phyloP scores from a whole-genome alignment of 345 rosid species.

The Abelmoschus esculentus region DNA sequence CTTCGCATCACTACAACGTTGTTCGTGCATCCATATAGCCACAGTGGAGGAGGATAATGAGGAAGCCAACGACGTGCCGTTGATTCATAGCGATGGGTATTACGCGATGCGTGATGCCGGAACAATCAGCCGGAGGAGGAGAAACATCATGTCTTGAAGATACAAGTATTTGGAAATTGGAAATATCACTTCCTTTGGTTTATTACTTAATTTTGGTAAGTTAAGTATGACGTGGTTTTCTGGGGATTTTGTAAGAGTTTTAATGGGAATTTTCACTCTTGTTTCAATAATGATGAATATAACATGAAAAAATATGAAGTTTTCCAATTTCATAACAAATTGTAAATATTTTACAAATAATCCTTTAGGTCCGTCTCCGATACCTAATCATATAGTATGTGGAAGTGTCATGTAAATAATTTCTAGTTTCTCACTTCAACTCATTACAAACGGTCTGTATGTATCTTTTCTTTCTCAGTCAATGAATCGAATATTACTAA shows the following conservation, averaged over 20 bases:
- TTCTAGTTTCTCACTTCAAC: neutral
- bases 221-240: neutral
- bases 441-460: neutral
- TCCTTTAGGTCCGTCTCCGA: no score
- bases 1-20: conserved; percentile 50
- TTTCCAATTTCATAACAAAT: neutral
- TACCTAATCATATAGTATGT: conserved; percentile 2
- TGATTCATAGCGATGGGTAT: conserved; percentile 40
- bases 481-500: no score
- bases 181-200: neutral
- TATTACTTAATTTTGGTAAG: conserved; percentile 5
- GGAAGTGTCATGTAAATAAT: neutral
- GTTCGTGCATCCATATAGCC: conserved; percentile 57
- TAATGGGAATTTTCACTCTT: neutral
- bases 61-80: conserved; percentile 42
- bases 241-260: neutral
- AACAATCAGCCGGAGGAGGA: conserved; percentile 27
- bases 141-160: conserved; percentile 15
- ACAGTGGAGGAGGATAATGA: conserved; percentile 38
- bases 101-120: conserved; percentile 17
- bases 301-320: neutral
- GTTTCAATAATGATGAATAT: conserved; percentile 7
- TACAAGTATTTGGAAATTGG: neutral
- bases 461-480: no score
- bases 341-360: neutral